Evolutionary conservation across 768 basidiomycete genomes (phyloP).

Genomic region (Tulasnella sp.): DNA sequence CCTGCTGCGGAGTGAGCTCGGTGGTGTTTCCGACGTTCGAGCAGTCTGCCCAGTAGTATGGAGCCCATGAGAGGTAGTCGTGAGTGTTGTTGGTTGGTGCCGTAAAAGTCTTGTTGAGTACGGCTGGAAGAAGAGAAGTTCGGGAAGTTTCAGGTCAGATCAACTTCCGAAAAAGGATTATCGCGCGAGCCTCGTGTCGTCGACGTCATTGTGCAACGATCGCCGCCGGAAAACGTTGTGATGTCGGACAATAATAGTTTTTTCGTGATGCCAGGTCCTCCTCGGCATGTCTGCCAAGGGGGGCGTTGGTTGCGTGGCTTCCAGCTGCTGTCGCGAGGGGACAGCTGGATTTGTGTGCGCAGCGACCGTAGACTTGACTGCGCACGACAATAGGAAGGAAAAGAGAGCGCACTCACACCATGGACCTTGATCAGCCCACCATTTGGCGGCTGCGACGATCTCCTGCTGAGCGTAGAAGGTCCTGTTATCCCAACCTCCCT

Average conservation of each 20-base stretch:
- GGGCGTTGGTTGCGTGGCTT: neutral
- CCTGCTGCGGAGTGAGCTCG: constrained; percentile 50
- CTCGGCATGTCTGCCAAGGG: neutral
- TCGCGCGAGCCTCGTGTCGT: neutral
- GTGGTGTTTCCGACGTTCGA: constrained; percentile 56
- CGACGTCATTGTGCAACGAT: neutral
- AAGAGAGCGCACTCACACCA: constrained; percentile 27
- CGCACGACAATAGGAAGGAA: constrained; percentile 1
- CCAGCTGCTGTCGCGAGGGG: neutral
- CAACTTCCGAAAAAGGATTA: neutral
- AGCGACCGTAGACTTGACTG: neutral
- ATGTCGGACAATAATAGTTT: neutral
- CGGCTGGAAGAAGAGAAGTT: constrained; percentile 20
- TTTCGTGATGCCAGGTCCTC: neutral
- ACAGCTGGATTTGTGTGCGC: neutral
- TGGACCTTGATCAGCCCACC: constrained; percentile 27
- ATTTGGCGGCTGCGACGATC: constrained; percentile 26
- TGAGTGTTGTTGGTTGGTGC: constrained; percentile 29
- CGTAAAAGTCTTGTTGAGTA: constrained; percentile 30
- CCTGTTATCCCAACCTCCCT: constrained; percentile 23
- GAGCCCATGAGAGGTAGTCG: constrained; percentile 34
- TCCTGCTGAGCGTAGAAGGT: constrained; percentile 21
- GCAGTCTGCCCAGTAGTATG: constrained; percentile 57
- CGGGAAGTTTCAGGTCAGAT: neutral
- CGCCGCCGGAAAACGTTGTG: neutral